Evolutionary conservation across 2,329 filamentous ascomycete genomes (phyloP), one percentile per base, ranked within the genome.

Genomic region (Stemphylium vesicarium): DNA sequence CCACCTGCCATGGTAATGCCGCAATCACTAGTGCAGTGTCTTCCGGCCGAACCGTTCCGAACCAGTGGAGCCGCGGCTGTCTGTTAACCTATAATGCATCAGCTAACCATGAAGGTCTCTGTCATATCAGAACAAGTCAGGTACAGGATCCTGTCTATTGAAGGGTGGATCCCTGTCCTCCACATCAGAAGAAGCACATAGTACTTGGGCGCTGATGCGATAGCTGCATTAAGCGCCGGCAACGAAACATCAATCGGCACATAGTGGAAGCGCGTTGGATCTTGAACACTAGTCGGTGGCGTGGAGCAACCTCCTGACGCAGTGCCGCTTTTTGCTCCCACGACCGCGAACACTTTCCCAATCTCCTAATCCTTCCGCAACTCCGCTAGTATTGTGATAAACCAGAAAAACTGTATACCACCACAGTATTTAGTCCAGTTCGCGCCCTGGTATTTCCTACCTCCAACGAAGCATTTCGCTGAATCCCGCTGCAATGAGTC

Each of bases 21-120:
- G 38, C 38, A 20, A 20, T 16, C 7, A 31, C 41, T 40, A 45
- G 20, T 13, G 12, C 33, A 38, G 8, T 18, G 10, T 11, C 13
- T 46, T 46, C 43, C 43, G 22, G 43, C 43, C 33, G 43, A 29
- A 37, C 43, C 43, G 43, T 46, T 38, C 43, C 43, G 43, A 38
- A 9, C 43, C 22, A 11, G 43, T 26, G 33, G 42, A 45, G 47
- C 38, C 8, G 22, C 20, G 35, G 47, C 31, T 29, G 15, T 31
- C 22, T 41, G 22, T 50, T 26, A 26, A 29, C 37, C 22, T 31
- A 41, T 15, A 43, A 43, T 31, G 33, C 39, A 50, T 38, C 4
- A 22, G 33, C 32, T 38, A 50, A 43, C n/a, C 10, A 29, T 7
- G 26, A 31, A 18, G 11, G 35, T 44, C 18, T 38, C 31, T 50